phyloP scores from a whole-genome alignment of 441 rosid species.

The California macrophylla region DNA sequence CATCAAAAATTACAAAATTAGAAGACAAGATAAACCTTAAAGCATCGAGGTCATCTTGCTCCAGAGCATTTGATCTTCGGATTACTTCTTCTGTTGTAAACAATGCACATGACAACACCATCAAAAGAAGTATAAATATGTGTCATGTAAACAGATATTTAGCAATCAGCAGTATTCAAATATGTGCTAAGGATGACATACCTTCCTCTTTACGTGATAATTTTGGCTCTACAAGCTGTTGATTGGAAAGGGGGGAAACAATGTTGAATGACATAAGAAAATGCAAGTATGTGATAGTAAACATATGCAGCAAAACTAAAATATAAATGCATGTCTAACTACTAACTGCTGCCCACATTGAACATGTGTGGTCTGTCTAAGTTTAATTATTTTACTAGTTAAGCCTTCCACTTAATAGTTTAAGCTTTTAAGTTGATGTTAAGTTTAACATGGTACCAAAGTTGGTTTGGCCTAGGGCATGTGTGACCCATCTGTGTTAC shows the following conservation, averaged over 20 bases:
- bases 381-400: not conserved
- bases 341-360: not conserved
- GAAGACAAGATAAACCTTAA: conserved; percentile 46
- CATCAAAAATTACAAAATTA: not conserved
- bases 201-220: conserved; percentile 74
- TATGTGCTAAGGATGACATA: conserved; percentile 27
- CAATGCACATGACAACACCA: conserved; percentile 6
- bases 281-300: conserved; percentile 18
- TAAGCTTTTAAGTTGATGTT: not conserved
- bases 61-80: conserved; percentile 62
- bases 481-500: no score
- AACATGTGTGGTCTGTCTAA: not conserved
- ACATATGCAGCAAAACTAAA: not conserved
- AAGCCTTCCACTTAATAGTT: not conserved
- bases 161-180: not conserved
- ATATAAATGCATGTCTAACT: not conserved
- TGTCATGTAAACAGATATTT: not conserved
- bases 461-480: no score
- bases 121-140: not conserved
- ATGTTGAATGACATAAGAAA: conserved; percentile 7
- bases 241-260: conserved; percentile 12
- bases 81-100: conserved; percentile 53
- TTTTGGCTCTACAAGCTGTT: conserved; percentile 70
- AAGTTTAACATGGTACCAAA: not conserved
- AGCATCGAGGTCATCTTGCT: conserved; percentile 42